These are phyloP conservation scores for Saturnispora halmiae DNA, from an alignment of 805 yeast species.

Conservation along the genomic window DNA sequence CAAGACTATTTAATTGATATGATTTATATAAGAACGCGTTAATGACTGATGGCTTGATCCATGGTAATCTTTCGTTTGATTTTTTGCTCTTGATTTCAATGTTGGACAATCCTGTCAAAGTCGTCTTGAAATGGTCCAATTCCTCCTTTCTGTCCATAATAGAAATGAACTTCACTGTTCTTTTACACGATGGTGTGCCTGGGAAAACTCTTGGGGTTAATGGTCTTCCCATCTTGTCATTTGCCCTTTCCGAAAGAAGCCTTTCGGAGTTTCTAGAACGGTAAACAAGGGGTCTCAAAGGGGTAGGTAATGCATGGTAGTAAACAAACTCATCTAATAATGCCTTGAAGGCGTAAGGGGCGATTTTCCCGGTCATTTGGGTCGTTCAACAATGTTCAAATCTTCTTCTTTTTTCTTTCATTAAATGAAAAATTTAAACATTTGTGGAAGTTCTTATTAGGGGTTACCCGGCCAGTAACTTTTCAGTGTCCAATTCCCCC, in stretches of 20 bases:
- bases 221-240: constrained; percentile 24
- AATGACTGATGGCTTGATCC: constrained; percentile 19
- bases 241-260: constrained; percentile 17
- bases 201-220: constrained; percentile 19
- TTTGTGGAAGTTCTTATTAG: background rate
- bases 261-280: constrained; percentile 19
- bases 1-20: constrained; percentile 18
- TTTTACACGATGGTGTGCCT: constrained; percentile 22
- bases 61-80: constrained; percentile 10
- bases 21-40: constrained; percentile 22
- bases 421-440: background rate
- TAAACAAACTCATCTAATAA: constrained; percentile 26
- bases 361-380: background rate
- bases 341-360: constrained; percentile 20
- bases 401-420: background rate
- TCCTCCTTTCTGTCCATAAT: constrained; percentile 20
- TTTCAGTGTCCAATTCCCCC: background rate
- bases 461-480: background rate
- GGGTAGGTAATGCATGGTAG: constrained; percentile 18
- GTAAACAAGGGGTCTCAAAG: constrained; percentile 21
- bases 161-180: constrained; percentile 22
- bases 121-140: constrained; percentile 15
- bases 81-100: constrained; percentile 7
- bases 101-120: constrained; percentile 16
- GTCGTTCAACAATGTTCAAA: too few relatives aligned